Evolutionary conservation across 176 grass and related monocot species (phyloP), one percentile per base, ranked within the genome.

Genomic region (Oryza australiensis): DNA sequence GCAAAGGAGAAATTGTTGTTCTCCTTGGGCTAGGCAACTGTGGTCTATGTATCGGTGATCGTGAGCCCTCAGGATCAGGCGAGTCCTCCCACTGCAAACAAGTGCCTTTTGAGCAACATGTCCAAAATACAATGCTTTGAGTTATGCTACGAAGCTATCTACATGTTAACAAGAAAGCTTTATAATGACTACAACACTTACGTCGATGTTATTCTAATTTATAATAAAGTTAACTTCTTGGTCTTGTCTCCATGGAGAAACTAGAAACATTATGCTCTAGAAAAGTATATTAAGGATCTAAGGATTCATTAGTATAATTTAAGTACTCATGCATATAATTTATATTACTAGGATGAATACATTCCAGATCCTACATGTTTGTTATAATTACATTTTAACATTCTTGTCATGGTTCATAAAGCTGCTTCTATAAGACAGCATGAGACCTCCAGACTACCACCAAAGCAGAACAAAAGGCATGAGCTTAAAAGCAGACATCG

Each of bases 81-180:
- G 75, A 86, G 5, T 89, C 90, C 70, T 86, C 80, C 90, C 90
- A 89, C 90, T 92, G 79, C 80, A 86, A 85, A 88, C 13, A 83
- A 86, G 41, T 3, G 22, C 27, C 53, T 20, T 28, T 59, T 86
- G 29, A 86, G 66, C 12, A 23, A 48, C 48, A 72, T 62, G 27
- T 35, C 55, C 35, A 73, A 46, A 72, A 77, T 66, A 24, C 60
- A 66, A 66, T 64, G 26, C 53, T 81, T 82, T 42, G 2, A 26
- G 35, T 62, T 74, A 48, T 72, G 55, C 18, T 70, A 85, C 4
- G 4, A 81, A 85, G 32, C 2, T 69, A 74, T 64, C 24, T 70
- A 84, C 70, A 70, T 74, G 57, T 9, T 76, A 72, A 27, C 46
- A n/a, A 13, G 67, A 71, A 68, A 80, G 32, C 1, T 3, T 62